Evolutionary conservation across 805 yeast species (phyloP), one percentile per base, ranked within the genome.

Genomic region (Barnettozyma wickerhamii): DNA sequence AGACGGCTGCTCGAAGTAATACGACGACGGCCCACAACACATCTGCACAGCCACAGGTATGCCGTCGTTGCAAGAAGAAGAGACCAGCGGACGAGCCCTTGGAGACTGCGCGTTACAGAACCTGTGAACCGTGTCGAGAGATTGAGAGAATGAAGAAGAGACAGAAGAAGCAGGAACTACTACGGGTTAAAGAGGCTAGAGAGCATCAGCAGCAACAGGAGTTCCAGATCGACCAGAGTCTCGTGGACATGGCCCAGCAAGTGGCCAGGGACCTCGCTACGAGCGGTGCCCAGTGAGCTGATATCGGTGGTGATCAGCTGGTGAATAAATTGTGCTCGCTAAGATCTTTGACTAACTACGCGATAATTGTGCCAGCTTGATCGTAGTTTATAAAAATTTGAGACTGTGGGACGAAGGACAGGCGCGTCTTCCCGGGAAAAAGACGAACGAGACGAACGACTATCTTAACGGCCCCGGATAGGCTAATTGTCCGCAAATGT

Each of bases 61-160:
- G 59, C 38, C 59, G 59, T 40, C 57, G 59, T 20, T 55, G 59
- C 31, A 55, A 55, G 48, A 55, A 55, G 57, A 55, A 55, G 49
- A 53, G 59, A 43, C 52, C 55, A 1, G 46, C 43, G 13, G 57
- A 55, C 24, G 59, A 55, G 38, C 56, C 59, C 3, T 42, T 52
- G 37, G 59, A 55, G 35, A 55, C 59, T 7, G 55, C 58, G n/a
- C 53, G 58, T 18, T 55, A 55, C 47, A 52, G 59, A 49, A 55
- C 59, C 6, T 55, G 59, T 30, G 49, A 55, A 39, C 59, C 59
- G 27, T 55, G 59, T 30, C 50, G 59, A 41, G 59, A 55, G 31
- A 44, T 38, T 33, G 44, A 35, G 32, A 38, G 40, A 30, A 33
- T 28, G 38, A 42, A 40, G 47, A 43, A 40, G 14, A 40, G 42